phyloP scores from a whole-genome alignment of 2,329 filamentous ascomycete species.

The Sporothrix inflata region DNA sequence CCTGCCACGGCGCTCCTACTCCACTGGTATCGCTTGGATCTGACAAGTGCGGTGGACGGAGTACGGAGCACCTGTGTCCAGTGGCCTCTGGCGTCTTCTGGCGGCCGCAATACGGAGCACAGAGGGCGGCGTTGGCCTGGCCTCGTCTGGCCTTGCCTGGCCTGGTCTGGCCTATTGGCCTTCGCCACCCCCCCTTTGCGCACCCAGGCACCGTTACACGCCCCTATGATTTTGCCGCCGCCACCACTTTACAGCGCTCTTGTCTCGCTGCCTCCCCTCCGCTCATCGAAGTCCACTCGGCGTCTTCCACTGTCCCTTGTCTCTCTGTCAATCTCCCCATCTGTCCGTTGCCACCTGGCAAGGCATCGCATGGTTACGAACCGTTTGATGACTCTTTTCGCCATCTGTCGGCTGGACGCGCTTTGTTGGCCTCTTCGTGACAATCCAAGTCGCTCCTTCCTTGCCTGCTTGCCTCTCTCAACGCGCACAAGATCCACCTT shows the following conservation, averaged over 20 bases:
- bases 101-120: not conserved
- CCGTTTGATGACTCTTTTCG: conserved; percentile 15
- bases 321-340: not conserved
- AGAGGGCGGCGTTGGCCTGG: not conserved
- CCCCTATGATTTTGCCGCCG: not conserved
- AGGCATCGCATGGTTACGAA: not conserved
- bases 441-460: not conserved
- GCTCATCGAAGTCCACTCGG: not conserved
- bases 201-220: not conserved
- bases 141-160: not conserved
- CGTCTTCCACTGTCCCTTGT: not conserved
- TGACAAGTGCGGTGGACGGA: not conserved
- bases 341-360: conserved; percentile 26
- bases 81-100: not conserved
- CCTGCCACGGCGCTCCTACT: not conserved
- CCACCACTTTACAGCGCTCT: conserved; percentile 15
- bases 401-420: conserved; percentile 5
- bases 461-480: not conserved
- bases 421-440: conserved; percentile 8
- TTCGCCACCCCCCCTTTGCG: not conserved
- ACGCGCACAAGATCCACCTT: not conserved
- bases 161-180: not conserved
- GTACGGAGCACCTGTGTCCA: not conserved
- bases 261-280: not conserved
- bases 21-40: conserved; percentile 13